Percentiles rank a stretch among this genome's conserved stretches.
These are phyloP conservation scores for Tetraselmis striata DNA, from an alignment of 139 green algal species.

Conservation along the genomic window DNA sequence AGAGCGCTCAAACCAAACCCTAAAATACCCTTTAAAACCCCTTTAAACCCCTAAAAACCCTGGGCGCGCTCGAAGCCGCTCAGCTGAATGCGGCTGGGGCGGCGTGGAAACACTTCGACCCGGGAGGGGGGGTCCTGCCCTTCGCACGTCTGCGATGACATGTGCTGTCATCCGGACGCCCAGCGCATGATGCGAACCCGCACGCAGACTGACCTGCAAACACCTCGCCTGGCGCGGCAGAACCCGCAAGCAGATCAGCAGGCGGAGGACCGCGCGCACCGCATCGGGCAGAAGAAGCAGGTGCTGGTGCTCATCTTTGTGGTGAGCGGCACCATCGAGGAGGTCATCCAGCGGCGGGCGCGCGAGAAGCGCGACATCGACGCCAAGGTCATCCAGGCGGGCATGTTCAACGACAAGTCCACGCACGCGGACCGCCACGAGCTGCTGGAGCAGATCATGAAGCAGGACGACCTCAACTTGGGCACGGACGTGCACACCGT, in stretches of 20 bases:
- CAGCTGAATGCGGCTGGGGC: too few species aligned
- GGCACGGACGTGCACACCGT: constrained; percentile 28
- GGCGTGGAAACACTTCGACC: too few species aligned
- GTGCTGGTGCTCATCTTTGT: constrained; percentile 74
- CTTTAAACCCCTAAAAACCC: too few species aligned
- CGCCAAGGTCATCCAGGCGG: constrained; percentile 63
- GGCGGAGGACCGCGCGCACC: constrained; percentile 68
- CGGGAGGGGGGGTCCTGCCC: too few species aligned
- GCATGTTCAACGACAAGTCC: constrained; percentile 58
- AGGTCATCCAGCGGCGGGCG: constrained; percentile 65
- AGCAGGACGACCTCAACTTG: constrained; percentile 18
- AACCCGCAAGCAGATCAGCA: constrained; percentile 22
- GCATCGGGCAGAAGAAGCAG: constrained; percentile 64
- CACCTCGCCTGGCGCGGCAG: neutral
- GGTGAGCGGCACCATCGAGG: constrained; percentile 60
- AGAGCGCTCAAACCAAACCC: too few species aligned
- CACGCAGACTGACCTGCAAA: constrained; percentile 57
- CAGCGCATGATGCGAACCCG: too few species aligned
- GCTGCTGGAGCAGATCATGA: constrained; percentile 46
- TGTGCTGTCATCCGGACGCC: too few species aligned
- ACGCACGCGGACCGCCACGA: constrained; percentile 32
- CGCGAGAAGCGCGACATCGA: constrained; percentile 68
- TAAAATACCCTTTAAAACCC: too few species aligned
- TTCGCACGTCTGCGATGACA: too few species aligned
- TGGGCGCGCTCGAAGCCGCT: too few species aligned